A percentile compares a stretch with the other conserved stretches of the same genome.
Evolutionary conservation across 2,329 filamentous ascomycete species (phyloP).

Genomic region (Claviceps sp.): DNA sequence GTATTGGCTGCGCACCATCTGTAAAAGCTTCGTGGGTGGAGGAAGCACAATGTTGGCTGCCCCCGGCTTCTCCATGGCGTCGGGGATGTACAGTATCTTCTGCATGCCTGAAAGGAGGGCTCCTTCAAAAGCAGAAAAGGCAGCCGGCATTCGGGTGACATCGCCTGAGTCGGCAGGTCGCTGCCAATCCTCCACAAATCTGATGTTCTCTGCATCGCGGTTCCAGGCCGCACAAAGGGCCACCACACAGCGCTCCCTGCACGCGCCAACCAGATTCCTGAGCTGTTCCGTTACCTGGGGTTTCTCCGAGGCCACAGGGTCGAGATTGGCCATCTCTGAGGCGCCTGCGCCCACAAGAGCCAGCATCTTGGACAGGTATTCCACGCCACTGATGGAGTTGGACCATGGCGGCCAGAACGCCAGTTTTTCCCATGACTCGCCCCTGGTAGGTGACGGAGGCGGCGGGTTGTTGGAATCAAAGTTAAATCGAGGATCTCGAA

Average conservation of each 20-base stretch:
- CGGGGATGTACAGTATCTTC: slow-evolving; percentile 86
- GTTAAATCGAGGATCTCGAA: slow-evolving; percentile 61
- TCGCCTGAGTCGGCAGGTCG: slow-evolving; percentile 69
- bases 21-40: slow-evolving; percentile 73
- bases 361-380: slow-evolving; percentile 76
- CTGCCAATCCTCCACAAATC: slow-evolving; percentile 87
- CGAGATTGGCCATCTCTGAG: slow-evolving; percentile 68
- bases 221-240: slow-evolving; percentile 88
- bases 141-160: slow-evolving; percentile 78
- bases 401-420: slow-evolving; percentile 94
- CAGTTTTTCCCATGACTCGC: slow-evolving; percentile 83
- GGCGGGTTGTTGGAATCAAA: slow-evolving; percentile 68
- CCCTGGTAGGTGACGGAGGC: slow-evolving; percentile 60
- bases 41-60: slow-evolving; percentile 68
- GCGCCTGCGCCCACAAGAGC: slow-evolving; percentile 74
- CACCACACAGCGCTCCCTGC: slow-evolving; percentile 73
- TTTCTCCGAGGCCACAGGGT: slow-evolving; percentile 45
- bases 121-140: slow-evolving; percentile 76
- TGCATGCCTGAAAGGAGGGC: slow-evolving; percentile 77
- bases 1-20: slow-evolving; percentile 85
- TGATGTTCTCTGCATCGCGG: slow-evolving; percentile 83
- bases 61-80: slow-evolving; percentile 63
- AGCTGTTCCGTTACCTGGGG: slow-evolving; percentile 55
- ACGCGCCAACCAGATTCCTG: slow-evolving; percentile 58
- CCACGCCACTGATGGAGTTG: slow-evolving; percentile 82